Evolutionary conservation across 805 yeast genomes (phyloP).

Genomic region (Candida maris): DNA sequence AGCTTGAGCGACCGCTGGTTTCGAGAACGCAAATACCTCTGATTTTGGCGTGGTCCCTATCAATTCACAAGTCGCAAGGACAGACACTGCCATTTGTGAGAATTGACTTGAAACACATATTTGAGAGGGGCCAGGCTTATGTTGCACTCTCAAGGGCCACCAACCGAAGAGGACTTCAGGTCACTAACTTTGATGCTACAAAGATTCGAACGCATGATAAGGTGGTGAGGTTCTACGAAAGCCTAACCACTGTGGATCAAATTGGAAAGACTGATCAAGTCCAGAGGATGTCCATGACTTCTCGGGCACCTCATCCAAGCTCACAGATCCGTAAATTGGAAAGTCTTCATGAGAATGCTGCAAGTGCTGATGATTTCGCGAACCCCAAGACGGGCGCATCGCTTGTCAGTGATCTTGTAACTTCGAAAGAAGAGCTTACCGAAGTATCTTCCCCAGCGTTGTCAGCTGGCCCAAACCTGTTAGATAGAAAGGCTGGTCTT

Average conservation of each 20-base stretch:
- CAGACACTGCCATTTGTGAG: constrained; percentile 74
- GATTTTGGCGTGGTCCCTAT: constrained; percentile 93
- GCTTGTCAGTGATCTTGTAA: background rate
- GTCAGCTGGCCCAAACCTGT: too few relatives aligned
- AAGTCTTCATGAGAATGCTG: constrained; percentile 9
- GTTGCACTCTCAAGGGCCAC: constrained; percentile 90
- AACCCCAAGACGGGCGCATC: constrained; percentile 1
- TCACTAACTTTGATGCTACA: constrained; percentile 60
- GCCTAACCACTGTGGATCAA: constrained; percentile 38
- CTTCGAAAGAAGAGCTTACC: too few relatives aligned
- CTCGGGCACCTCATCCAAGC: constrained; percentile 1
- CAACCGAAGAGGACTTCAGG: constrained; percentile 76
- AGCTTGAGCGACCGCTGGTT: constrained; percentile 61
- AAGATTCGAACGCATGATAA: constrained; percentile 67
- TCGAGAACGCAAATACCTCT: constrained; percentile 79
- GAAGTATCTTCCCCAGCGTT: too few relatives aligned
- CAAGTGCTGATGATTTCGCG: constrained; percentile 13
- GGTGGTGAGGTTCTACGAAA: constrained; percentile 67
- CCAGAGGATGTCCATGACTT: too few relatives aligned
- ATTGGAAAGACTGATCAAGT: constrained; percentile 9
- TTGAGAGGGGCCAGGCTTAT: constrained; percentile 93
- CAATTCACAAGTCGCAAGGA: constrained; percentile 96
- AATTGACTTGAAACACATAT: constrained; percentile 72
- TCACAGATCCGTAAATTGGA: constrained; percentile 11
- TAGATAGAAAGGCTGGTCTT: background rate